These are phyloP conservation scores for Tuber umbilicatum DNA, from an alignment of 495 filamentous ascomycete genomes.

Conservation along the genomic window DNA sequence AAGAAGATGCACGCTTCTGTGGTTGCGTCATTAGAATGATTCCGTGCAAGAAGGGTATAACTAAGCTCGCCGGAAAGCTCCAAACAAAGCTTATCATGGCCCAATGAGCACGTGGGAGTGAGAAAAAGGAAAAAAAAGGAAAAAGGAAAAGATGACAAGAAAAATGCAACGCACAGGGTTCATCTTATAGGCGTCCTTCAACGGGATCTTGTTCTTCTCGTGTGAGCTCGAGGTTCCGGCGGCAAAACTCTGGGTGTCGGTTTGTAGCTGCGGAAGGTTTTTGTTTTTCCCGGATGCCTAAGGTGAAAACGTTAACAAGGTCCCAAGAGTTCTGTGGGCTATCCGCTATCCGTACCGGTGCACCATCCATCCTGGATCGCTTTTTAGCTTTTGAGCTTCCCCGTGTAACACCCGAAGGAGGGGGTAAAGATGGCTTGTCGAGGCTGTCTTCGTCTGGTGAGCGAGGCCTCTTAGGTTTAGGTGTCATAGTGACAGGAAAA, in stretches of 20 bases:
- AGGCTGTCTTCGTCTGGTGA: slow-evolving; percentile 5
- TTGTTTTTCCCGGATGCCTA: background rate
- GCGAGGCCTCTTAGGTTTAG: background rate
- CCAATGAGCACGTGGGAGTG: background rate
- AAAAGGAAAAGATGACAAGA: background rate
- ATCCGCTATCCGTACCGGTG: background rate
- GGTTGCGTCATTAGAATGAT: background rate
- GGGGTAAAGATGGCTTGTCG: background rate
- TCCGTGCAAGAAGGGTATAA: background rate
- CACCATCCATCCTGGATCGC: background rate
- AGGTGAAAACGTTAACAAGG: background rate
- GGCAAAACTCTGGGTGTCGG: background rate
- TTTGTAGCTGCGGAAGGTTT: background rate
- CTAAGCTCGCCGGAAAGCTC: background rate
- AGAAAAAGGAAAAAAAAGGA: background rate
- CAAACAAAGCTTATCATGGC: background rate
- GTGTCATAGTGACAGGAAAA: slow-evolving; percentile 1
- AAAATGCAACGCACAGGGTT: background rate
- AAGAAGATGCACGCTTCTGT: slow-evolving; percentile 1
- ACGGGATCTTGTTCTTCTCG: background rate
- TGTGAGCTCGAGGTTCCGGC: background rate
- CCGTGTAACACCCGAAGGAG: background rate
- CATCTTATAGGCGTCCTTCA: background rate
- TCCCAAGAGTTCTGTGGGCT: background rate
- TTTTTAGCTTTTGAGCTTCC: background rate